Percentiles rank a stretch among this genome's conserved stretches.
Conservation (phyloP, 805 yeast genomes). For the Kregervanrija pseudodelftensis region DNA sequence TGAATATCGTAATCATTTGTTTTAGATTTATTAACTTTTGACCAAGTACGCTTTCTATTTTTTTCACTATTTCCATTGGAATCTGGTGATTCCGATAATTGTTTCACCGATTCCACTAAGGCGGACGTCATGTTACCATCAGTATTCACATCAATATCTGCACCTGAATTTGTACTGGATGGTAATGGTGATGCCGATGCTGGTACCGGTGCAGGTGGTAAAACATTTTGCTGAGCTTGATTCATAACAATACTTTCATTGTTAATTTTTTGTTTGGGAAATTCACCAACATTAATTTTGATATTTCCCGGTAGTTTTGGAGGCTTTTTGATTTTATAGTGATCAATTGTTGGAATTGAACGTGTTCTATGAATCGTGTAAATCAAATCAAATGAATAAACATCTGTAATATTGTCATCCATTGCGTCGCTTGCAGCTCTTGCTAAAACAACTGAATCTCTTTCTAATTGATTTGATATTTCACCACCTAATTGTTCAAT, state of each 20-base stretch:
- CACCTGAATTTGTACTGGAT: slow-evolving; percentile 1
- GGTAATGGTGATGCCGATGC: background rate
- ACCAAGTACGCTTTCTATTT: background rate
- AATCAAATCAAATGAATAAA: slow-evolving; percentile 18
- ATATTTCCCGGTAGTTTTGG: slow-evolving; percentile 19
- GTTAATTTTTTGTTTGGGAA: slow-evolving; percentile 8
- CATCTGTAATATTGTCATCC: slow-evolving; percentile 12
- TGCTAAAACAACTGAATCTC: slow-evolving; percentile 12
- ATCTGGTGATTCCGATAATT: background rate
- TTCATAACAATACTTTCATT: background rate
- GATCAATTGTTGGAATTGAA: slow-evolving; percentile 11
- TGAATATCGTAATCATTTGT: background rate
- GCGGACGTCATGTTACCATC: no score
- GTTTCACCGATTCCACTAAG: background rate
- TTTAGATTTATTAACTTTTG: background rate
- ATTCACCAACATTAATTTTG: slow-evolving; percentile 19
- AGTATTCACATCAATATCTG: background rate
- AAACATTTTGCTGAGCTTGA: background rate
- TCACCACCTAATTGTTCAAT: slow-evolving; percentile 20
- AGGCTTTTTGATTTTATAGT: slow-evolving; percentile 16
- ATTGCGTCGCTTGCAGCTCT: slow-evolving; percentile 13
- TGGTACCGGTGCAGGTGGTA: background rate
- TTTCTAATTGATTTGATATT: slow-evolving; percentile 6
- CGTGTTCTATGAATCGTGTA: slow-evolving; percentile 17
- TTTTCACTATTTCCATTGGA: background rate